Base-by-base conservation (phyloP, 2,329 filamentous ascomycete species). In the Pezicula neosporulosa region DNA sequence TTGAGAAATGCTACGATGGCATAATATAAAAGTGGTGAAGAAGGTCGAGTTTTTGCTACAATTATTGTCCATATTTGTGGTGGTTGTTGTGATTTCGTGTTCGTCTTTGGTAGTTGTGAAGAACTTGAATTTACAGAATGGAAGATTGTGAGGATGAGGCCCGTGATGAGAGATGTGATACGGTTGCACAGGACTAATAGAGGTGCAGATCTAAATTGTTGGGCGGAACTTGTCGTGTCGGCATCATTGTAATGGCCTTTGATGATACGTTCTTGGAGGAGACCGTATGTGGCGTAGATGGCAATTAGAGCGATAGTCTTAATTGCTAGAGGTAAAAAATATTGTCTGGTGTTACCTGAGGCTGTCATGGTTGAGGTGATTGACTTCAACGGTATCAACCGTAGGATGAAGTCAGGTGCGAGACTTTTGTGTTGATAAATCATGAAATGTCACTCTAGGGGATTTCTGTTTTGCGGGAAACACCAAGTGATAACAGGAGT, bases 1-100 rank as follows among this genome's bases (percentile, higher is more conserved):
- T 48, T 48, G 33, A 48, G 46, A 18, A 16, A 33, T 24, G 46
- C 46, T 7, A 48, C 46, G n/a, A 39, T 10, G 4, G 46, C 46
- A 24, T 48, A 48, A 35, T 16, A 38, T n/a, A 38, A 12, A 7
- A 48, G 39, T 6, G 46, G 35, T 8, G 33, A 39, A 10, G 46
- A 33, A 13, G 46, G 46, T 16, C 38, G 15, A 3, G n/a, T 39
- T 7, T 7, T 39, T 19, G 10, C 37, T 12, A 9, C n/a, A 39
- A 39, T 10, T 3, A n/a, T 15, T 16, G n/a, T n/a, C n/a, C 19
- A 19, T 8, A 6, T n/a, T 39, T 39, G 37, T 9, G 37, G 37
- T 9, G 37, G 37, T 16, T 13, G 37, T 4, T 8, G 37, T 39
- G 37, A 16, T 39, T 19, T 39, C 19, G 9, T 12, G 37, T 19